Conservation (phyloP, 345 rosid genomes). For the Sisymbrium irio region DNA sequence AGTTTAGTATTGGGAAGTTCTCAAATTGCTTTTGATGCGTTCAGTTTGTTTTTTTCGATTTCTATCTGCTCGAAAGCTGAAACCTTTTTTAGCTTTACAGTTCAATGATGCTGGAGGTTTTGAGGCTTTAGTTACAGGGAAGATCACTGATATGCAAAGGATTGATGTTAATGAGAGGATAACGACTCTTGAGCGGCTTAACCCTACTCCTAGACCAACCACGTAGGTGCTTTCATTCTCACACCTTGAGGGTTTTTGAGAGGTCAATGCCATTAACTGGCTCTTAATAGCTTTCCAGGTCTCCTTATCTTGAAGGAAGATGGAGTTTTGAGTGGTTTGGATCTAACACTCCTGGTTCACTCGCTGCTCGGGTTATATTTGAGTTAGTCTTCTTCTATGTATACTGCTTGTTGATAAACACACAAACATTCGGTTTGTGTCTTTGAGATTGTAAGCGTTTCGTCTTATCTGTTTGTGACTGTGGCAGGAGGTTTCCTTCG, state of each 20-base stretch:
- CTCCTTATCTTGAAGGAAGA: constrained; percentile 84
- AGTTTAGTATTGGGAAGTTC: neutral
- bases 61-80: neutral
- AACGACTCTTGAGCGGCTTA: constrained; percentile 75
- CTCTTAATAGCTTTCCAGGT: constrained; percentile 67
- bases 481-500: constrained; percentile 73
- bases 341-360: constrained; percentile 61
- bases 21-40: too few species aligned
- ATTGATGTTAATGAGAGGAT: constrained; percentile 93
- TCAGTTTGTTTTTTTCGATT: too few species aligned
- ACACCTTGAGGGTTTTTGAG: neutral
- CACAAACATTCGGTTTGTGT: neutral
- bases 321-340: constrained; percentile 99
- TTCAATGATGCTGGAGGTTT: constrained; percentile 93
- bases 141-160: constrained; percentile 62
- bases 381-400: constrained; percentile 54
- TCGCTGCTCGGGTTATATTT: constrained; percentile 58
- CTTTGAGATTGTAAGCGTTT: neutral
- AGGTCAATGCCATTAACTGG: constrained; percentile 33
- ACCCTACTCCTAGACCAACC: constrained; percentile 93
- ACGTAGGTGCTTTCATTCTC: constrained; percentile 54
- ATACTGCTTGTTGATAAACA: too few species aligned
- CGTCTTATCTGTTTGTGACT: neutral
- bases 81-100: constrained; percentile 31
- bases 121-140: constrained; percentile 72